A percentile compares a stretch with the other conserved stretches of the same genome.
These are phyloP conservation scores for Neonothopanus nambi DNA, from an alignment of 1,284 basidiomycete species.

Conservation along the genomic window DNA sequence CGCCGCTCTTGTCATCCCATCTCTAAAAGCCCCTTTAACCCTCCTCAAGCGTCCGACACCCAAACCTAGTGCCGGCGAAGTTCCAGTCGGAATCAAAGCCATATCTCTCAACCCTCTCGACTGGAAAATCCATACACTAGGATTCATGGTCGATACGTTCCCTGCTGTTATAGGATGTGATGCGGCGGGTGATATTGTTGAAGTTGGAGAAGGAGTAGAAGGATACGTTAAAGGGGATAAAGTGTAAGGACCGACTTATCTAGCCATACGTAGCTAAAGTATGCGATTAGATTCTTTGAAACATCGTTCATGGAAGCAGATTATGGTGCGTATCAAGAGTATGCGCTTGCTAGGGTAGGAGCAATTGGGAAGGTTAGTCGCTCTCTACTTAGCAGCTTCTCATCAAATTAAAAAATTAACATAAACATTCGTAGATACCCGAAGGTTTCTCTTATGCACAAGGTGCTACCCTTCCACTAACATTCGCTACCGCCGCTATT, in stretches of 20 bases:
- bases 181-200: constrained; percentile 54
- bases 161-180: constrained; percentile 57
- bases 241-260: constrained; percentile 41
- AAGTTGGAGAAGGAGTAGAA: constrained; percentile 52
- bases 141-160: constrained; percentile 18
- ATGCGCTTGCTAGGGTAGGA: constrained; percentile 39
- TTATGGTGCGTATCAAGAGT: constrained; percentile 50
- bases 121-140: constrained; percentile 38
- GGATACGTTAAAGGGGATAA: constrained; percentile 54
- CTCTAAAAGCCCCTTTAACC: constrained; percentile 1
- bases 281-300: background rate
- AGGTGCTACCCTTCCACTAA: constrained; percentile 38
- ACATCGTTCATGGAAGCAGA: constrained; percentile 29
- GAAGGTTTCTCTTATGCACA: constrained; percentile 44
- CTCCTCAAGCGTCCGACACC: constrained; percentile 28
- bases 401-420: background rate
- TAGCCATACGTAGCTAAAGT: background rate
- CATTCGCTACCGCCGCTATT: constrained; percentile 36
- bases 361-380: constrained; percentile 41
- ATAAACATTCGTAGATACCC: constrained; percentile 31
- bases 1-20: constrained; percentile 9
- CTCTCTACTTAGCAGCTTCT: background rate
- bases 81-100: constrained; percentile 44
- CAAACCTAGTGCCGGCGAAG: constrained; percentile 38
- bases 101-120: constrained; percentile 49